Percentiles rank a stretch among this genome's conserved stretches.
Conservation (phyloP, 352 stramenopile species). For the Globisporangium carolinianum region DNA sequence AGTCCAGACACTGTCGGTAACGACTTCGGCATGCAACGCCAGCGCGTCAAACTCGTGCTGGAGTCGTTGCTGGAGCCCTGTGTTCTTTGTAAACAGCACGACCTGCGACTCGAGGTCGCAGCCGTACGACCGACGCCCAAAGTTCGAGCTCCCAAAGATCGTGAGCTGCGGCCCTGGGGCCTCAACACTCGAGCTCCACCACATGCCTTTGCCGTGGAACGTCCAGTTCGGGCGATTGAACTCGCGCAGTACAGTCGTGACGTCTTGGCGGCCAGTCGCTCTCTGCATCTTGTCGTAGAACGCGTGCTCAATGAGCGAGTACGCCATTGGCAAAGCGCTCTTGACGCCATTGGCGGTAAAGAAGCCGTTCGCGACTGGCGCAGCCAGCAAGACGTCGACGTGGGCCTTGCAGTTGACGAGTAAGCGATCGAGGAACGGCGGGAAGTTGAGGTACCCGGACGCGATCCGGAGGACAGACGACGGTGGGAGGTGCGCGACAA, state of each 20-base stretch:
- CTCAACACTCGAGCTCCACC: conserved; percentile 35
- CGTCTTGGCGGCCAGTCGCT: conserved; percentile 13
- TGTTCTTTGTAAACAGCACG: conserved; percentile 49
- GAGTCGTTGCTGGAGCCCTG: conserved; percentile 36
- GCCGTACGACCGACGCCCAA: conserved; percentile 67
- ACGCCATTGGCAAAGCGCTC: conserved; percentile 71
- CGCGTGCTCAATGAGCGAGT: conserved; percentile 76
- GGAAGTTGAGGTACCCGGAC: conserved; percentile 80
- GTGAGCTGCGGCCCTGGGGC: conserved; percentile 33
- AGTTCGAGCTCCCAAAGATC: conserved; percentile 75
- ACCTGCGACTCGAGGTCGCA: conserved; percentile 74
- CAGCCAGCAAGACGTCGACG: conserved; percentile 59
- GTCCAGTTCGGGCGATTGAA: conserved; percentile 66
- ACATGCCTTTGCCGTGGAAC: conserved; percentile 86
- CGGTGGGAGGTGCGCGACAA: conserved; percentile 38
- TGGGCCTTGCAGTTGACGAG: conserved; percentile 33
- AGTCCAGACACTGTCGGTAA: conserved; percentile 58
- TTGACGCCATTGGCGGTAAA: conserved; percentile 64
- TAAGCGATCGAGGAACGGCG: conserved; percentile 48
- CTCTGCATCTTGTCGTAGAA: conserved; percentile 54
- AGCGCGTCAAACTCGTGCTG: conserved; percentile 49
- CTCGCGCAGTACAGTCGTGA: conserved; percentile 45
- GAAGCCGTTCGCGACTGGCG: conserved; percentile 68
- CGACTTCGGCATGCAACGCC: conserved; percentile 34
- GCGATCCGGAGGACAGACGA: conserved; percentile 51